Percentiles rank a stretch among this genome's conserved stretches.
Evolutionary conservation across 208 protist species (phyloP).

Genomic region (Blastocrithidia nonstop): DNA sequence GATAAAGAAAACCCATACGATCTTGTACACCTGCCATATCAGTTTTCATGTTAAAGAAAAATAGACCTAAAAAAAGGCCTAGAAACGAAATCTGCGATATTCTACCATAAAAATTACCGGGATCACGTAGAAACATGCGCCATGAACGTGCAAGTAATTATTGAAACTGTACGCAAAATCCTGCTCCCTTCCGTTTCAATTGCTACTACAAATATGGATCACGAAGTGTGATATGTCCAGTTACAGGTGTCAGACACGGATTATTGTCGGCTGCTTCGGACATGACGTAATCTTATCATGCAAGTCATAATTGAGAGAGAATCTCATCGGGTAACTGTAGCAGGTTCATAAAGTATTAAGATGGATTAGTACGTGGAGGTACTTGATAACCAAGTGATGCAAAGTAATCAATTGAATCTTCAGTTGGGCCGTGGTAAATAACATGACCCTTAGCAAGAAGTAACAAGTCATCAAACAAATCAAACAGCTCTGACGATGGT

Average conservation of each 20-base stretch:
- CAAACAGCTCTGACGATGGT: constrained; percentile 69
- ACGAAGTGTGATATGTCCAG: constrained; percentile 21
- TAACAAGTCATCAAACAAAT: constrained; percentile 72
- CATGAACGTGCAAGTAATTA: constrained; percentile 47
- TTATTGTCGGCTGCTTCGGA: constrained; percentile 24
- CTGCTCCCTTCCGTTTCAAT: constrained; percentile 38
- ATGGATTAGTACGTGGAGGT: constrained; percentile 51
- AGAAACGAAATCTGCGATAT: constrained; percentile 61
- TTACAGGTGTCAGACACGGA: constrained; percentile 39
- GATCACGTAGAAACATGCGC: constrained; percentile 62
- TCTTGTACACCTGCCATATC: constrained; percentile 70
- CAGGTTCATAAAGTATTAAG: constrained; percentile 82
- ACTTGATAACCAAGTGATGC: constrained; percentile 22
- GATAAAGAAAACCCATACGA: constrained; percentile 51
- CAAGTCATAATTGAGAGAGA: constrained; percentile 43
- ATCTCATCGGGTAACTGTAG: constrained; percentile 51
- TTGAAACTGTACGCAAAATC: constrained; percentile 30
- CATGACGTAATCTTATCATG: constrained; percentile 62
- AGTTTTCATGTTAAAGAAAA: constrained; percentile 63
- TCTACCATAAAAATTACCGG: constrained; percentile 38
- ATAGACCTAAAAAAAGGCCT: constrained; percentile 53
- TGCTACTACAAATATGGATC: constrained; percentile 44
- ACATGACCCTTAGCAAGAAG: constrained; percentile 57
- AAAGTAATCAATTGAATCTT: constrained; percentile 27
- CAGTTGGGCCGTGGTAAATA: constrained; percentile 71